Evolutionary conservation across 2,329 filamentous ascomycete species (phyloP), one percentile per base, ranked within the genome.

Genomic region (Pseudogymnoascus sp.): DNA sequence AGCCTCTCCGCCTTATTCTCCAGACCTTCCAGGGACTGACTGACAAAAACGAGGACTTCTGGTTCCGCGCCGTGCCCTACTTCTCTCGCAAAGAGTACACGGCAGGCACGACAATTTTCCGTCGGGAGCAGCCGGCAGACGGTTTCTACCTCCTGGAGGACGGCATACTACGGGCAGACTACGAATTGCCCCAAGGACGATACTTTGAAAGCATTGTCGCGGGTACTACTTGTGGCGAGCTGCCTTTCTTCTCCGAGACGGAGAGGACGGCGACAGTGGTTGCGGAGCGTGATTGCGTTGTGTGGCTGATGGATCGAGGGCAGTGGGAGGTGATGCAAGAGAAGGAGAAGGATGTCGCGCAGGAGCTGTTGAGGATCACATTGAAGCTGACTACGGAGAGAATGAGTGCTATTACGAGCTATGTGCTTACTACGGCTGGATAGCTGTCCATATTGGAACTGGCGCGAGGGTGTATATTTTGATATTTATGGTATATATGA

Each of bases 171-270:
- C 85, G 92, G 13, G 91, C 89, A 2, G 92, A 97, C 69, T 97
- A 99, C 72, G 84, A 93, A 64, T 81, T 96, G 33, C 92, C 94
- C 1, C 94, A 97, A 71, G 94, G 94, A 0, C 84, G 82, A 68
- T 89, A 95, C 67, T 90, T 89, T 64, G 94, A 99, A 74, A 90
- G 90, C 69, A 97, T 97, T 61, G 88, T 97, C 1, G 90, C 92
- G 0, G 94, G 94, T 13, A 94, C 94, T 1, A 97, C 94, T 0
- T 97, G 93, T 68, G 94, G 94, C 36, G 94, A 99, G 76, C 75
- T 99, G 60, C 94, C 94, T 0, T 99, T 99, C 77, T 99, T 99
- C 76, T 91, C 88, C 2, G 90, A 95, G 70, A 97, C 93, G 1
- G 80, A 84, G 60, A 83, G 94, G 15, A 97, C 92, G 3, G 92